Conservation (phyloP, 768 basidiomycete species). For the Gelatoporia subvermispora region DNA sequence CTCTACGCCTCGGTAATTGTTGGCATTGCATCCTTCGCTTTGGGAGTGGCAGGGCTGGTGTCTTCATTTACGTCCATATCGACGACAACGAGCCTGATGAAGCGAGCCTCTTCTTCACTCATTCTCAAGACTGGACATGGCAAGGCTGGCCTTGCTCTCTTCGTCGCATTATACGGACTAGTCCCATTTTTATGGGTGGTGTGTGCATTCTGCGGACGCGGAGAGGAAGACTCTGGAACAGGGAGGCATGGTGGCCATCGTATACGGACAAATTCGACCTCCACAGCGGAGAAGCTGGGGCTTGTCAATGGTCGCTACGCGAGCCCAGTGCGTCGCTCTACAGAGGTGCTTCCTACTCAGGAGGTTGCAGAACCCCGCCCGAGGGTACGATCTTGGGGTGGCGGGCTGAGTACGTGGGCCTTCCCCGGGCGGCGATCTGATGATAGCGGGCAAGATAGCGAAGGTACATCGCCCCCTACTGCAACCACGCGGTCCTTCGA, state of each 20-base stretch:
- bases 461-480: constrained; percentile 25
- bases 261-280: constrained; percentile 32
- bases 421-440: constrained; percentile 33
- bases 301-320: constrained; percentile 19
- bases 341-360: constrained; percentile 22
- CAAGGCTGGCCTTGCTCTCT: constrained; percentile 59
- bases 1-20: constrained; percentile 35
- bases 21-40: constrained; percentile 45
- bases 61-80: constrained; percentile 57
- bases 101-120: constrained; percentile 28
- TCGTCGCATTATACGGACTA: constrained; percentile 52
- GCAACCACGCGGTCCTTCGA: constrained; percentile 39
- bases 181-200: constrained; percentile 38
- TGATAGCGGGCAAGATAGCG: constrained; percentile 29
- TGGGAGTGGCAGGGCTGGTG: constrained; percentile 60
- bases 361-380: constrained; percentile 20
- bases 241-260: constrained; percentile 4
- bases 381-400: constrained; percentile 35
- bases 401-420: constrained; percentile 30
- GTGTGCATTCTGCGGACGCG: constrained; percentile 16
- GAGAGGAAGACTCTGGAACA: neutral
- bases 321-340: constrained; percentile 25
- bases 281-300: constrained; percentile 37
- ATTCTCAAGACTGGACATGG: constrained; percentile 59
- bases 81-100: constrained; percentile 20